phyloP scores from a whole-genome alignment of 2,329 filamentous ascomycete genomes.

The Hypoxylon sp. region DNA sequence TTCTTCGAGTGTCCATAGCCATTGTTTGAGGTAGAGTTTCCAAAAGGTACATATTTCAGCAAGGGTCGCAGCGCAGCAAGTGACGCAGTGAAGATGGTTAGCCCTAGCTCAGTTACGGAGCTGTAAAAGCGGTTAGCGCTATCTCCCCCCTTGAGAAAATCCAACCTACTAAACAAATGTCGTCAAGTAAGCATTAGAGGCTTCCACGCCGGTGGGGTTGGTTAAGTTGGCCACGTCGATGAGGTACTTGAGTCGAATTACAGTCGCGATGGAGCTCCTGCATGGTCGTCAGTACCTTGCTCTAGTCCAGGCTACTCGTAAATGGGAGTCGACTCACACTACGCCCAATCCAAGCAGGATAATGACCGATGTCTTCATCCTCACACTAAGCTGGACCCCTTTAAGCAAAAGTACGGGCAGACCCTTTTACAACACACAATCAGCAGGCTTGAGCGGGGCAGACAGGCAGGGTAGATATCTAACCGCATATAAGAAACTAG shows the following conservation, averaged over 20 bases:
- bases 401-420: conserved; percentile 16
- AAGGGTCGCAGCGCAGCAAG: conserved; percentile 26
- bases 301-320: background rate
- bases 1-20: conserved; percentile 11
- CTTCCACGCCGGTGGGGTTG: conserved; percentile 11
- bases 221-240: conserved; percentile 22
- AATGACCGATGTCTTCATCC: conserved; percentile 19
- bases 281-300: conserved; percentile 3
- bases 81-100: conserved; percentile 24
- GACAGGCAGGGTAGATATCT: background rate
- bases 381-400: conserved; percentile 16
- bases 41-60: conserved; percentile 17
- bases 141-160: background rate
- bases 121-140: conserved; percentile 8
- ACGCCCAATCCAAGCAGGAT: conserved; percentile 18
- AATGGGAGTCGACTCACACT: conserved; percentile 6
- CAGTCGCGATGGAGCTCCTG: conserved; percentile 27
- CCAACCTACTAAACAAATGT: conserved; percentile 24
- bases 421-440: conserved; percentile 19
- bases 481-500: conserved; percentile 24
- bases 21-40: conserved; percentile 1
- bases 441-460: conserved; percentile 10
- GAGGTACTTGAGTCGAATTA: conserved; percentile 23
- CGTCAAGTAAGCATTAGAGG: conserved; percentile 19
- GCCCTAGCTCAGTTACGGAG: conserved; percentile 21